phyloP scores from a whole-genome alignment of 306 rosid species.

The Prunus davidiana region DNA sequence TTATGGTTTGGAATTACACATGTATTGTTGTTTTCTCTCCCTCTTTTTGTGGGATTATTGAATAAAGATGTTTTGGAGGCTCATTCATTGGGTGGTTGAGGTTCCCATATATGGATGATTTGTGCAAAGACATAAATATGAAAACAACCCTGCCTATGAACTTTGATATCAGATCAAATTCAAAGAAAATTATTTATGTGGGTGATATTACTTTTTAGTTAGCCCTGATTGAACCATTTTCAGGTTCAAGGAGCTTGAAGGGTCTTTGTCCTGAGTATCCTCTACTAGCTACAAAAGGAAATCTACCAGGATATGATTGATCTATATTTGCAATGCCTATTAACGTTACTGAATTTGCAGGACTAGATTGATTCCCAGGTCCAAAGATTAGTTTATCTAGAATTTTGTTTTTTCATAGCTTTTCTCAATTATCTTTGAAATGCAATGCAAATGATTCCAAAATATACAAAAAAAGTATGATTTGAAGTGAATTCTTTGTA shows the following conservation, averaged over 20 bases:
- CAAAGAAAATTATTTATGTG: not conserved
- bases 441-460: too few species aligned
- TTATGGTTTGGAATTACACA: not conserved
- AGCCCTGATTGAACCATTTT: not conserved
- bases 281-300: not conserved
- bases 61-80: too few species aligned
- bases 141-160: not conserved
- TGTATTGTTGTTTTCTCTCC: not conserved
- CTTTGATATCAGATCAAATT: not conserved
- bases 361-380: not conserved
- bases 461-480: too few species aligned
- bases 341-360: not conserved
- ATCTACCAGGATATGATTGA: not conserved
- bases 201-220: not conserved
- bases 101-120: slow-evolving; percentile 5
- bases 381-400: too few species aligned
- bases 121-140: slow-evolving; percentile 8
- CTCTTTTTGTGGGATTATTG: too few species aligned
- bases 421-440: too few species aligned
- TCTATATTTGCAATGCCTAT: not conserved
- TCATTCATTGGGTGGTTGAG: not conserved
- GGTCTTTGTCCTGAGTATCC: not conserved
- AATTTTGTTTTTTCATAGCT: too few species aligned
- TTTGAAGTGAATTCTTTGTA: too few species aligned
- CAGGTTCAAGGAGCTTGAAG: not conserved